phyloP scores from a whole-genome alignment of 371 early-diverging fungal species.

The Rhizopus sp. region DNA sequence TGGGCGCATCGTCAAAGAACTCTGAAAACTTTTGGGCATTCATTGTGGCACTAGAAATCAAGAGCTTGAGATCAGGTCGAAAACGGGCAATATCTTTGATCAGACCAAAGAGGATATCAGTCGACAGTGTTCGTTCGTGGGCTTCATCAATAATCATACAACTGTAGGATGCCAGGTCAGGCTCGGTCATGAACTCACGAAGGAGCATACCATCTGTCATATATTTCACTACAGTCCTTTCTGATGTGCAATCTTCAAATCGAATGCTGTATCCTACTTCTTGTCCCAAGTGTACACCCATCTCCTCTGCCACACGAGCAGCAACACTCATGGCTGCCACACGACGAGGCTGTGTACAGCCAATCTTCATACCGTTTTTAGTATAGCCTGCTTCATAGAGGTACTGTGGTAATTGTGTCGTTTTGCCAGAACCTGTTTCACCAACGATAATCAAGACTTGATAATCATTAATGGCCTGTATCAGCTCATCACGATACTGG shows the following conservation, averaged over 20 bases:
- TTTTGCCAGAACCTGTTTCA: conserved; percentile 99
- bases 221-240: conserved; percentile 95
- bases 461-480: conserved; percentile 83
- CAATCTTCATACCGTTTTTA: conserved; percentile 86
- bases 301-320: conserved; percentile 95
- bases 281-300: conserved; percentile 89
- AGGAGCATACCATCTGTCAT: conserved; percentile 99
- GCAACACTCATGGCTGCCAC: conserved; percentile 99
- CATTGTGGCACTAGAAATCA: conserved; percentile 99
- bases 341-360: conserved; percentile 99
- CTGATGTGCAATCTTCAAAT: conserved; percentile 96
- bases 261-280: conserved; percentile 98
- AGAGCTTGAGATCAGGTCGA: conserved; percentile 89
- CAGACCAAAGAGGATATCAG: conserved; percentile 97
- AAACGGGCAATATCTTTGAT: conserved; percentile 96
- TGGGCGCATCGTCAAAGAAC: conserved; percentile 96
- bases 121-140: conserved; percentile 98
- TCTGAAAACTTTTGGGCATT: conserved; percentile 95
- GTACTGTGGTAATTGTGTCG: conserved; percentile 99
- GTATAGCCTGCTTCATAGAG: conserved; percentile 94
- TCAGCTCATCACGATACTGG: conserved; percentile 76
- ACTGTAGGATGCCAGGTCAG: conserved; percentile 89
- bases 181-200: conserved; percentile 97
- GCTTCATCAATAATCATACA: conserved; percentile 99
- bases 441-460: conserved; percentile 95